Percentiles rank a stretch among this genome's conserved stretches.
Evolutionary conservation across 768 basidiomycete species (phyloP).

Genomic region (Agrocybe pediades): DNA sequence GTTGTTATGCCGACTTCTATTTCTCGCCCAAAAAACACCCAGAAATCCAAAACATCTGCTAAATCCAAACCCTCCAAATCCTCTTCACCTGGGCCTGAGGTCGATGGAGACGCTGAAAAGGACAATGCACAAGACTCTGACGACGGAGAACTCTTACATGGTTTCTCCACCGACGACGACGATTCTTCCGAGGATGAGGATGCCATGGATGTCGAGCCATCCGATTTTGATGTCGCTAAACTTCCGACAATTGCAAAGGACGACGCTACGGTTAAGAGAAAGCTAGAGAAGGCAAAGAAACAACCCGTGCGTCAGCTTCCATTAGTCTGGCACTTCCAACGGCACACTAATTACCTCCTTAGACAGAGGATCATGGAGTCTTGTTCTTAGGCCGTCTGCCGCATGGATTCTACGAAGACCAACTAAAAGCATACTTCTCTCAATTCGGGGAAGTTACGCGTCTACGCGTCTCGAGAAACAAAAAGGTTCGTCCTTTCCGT

Average conservation of each 20-base stretch:
- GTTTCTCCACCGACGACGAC: conserved; percentile 78
- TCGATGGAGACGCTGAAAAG: conserved; percentile 20
- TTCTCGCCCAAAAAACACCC: conserved; percentile 15
- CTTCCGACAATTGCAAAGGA: conserved; percentile 90
- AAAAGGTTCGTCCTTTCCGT: conserved; percentile 57
- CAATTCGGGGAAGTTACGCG: conserved; percentile 94
- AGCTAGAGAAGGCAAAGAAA: conserved; percentile 58
- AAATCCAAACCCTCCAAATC: conserved; percentile 29
- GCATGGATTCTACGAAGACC: conserved; percentile 96
- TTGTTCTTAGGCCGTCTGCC: conserved; percentile 90
- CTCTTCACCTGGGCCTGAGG: conserved; percentile 20
- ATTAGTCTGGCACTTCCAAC: neutral
- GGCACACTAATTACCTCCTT: neutral
- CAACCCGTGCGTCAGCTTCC: conserved; percentile 57
- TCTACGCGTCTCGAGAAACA: conserved; percentile 88
- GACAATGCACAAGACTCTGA: conserved; percentile 15
- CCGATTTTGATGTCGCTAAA: conserved; percentile 64
- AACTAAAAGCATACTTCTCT: conserved; percentile 89
- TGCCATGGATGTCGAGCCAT: conserved; percentile 50
- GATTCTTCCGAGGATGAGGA: conserved; percentile 78
- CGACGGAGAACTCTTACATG: conserved; percentile 52
- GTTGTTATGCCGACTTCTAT: conserved; percentile 12
- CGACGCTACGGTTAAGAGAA: conserved; percentile 74
- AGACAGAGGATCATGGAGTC: conserved; percentile 75
- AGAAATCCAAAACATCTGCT: conserved; percentile 14